Evolutionary conservation across 2,329 filamentous ascomycete species (phyloP).

Genomic region (Truncatella angustata): DNA sequence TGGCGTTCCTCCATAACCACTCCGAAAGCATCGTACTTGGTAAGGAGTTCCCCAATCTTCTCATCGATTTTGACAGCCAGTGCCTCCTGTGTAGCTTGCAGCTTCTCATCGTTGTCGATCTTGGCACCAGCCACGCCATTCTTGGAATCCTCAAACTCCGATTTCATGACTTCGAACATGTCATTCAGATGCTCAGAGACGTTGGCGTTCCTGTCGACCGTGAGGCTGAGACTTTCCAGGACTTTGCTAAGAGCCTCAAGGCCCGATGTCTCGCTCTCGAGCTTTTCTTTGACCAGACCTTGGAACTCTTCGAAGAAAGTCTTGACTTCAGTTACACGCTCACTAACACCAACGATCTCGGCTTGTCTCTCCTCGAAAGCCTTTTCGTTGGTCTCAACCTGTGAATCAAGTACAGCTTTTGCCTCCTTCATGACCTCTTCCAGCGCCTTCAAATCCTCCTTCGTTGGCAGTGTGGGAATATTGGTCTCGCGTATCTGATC

Average conservation of each 20-base stretch:
- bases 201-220: constrained; percentile 54
- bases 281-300: constrained; percentile 70
- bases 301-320: constrained; percentile 75
- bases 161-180: constrained; percentile 72
- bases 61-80: constrained; percentile 59
- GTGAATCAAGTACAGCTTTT: constrained; percentile 63
- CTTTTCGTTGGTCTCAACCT: constrained; percentile 72
- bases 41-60: constrained; percentile 72
- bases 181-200: constrained; percentile 66
- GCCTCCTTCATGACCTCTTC: constrained; percentile 70
- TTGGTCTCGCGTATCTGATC: constrained; percentile 72
- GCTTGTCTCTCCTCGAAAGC: constrained; percentile 81
- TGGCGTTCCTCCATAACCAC: constrained; percentile 70
- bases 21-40: constrained; percentile 87
- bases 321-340: constrained; percentile 78
- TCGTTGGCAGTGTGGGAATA: constrained; percentile 55
- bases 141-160: constrained; percentile 85
- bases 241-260: constrained; percentile 72
- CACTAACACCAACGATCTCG: constrained; percentile 75
- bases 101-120: constrained; percentile 80
- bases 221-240: constrained; percentile 65
- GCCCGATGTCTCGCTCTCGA: constrained; percentile 71
- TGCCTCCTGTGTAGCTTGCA: constrained; percentile 54
- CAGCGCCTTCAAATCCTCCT: constrained; percentile 73
- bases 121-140: constrained; percentile 77